These are phyloP conservation scores for Fagopyrum tataricum DNA, from an alignment of 148 eudicot species.

Conservation along the genomic window DNA sequence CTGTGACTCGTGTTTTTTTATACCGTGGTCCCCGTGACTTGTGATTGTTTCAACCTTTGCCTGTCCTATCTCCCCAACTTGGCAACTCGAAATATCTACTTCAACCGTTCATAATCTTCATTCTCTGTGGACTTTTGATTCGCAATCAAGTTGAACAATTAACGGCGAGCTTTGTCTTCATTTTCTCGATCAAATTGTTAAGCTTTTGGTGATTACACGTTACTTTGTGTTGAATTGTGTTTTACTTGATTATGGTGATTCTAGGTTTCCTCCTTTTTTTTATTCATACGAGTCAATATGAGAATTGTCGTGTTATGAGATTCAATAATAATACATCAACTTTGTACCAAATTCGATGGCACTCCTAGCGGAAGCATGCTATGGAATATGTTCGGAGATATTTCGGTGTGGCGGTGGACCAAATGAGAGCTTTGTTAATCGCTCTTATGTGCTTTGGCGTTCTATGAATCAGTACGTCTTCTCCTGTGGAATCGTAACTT, in stretches of 20 bases:
- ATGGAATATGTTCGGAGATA: conserved; percentile 35
- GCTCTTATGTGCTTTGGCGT: conserved; percentile 24
- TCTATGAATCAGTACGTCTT: conserved; percentile 27
- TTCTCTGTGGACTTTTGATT: not conserved
- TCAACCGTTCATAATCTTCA: not conserved
- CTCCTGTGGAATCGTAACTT: conserved; percentile 18
- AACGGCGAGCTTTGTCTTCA: not conserved
- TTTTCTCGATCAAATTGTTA: not conserved
- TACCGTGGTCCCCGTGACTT: too few species aligned
- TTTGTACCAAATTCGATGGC: conserved; percentile 47
- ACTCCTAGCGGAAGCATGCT: conserved; percentile 43
- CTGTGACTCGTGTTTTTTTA: too few species aligned
- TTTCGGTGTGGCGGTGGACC: conserved; percentile 29
- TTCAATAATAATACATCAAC: not conserved
- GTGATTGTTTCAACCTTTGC: too few species aligned
- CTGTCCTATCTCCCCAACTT: too few species aligned
- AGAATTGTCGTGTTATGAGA: not conserved
- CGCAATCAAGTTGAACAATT: not conserved
- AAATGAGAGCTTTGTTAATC: conserved; percentile 27
- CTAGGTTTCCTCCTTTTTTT: conserved; percentile 3
- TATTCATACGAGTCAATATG: not conserved
- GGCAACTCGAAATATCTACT: not conserved
- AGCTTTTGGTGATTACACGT: not conserved
- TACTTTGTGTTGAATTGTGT: not conserved
- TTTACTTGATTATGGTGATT: not conserved